These are phyloP conservation scores for Lotus japonicus DNA, from an alignment of 306 rosid species.

Conservation along the genomic window DNA sequence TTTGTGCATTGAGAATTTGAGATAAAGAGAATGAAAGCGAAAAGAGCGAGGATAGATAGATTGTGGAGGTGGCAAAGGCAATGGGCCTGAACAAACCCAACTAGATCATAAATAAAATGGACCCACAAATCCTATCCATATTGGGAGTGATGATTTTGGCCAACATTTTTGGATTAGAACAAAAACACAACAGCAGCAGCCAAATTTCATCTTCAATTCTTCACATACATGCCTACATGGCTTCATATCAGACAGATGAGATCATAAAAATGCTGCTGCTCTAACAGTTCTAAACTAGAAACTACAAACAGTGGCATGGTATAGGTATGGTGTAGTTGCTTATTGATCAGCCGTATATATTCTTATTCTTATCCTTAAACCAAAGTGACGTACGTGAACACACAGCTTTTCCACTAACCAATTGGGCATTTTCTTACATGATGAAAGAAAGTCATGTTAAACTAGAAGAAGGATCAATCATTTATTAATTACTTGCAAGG, in stretches of 20 bases:
- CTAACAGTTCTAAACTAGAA: neutral
- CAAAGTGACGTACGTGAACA: conserved; percentile 29
- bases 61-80: conserved; percentile 17
- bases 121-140: conserved; percentile 35
- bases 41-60: neutral
- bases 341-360: neutral
- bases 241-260: neutral
- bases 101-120: conserved; percentile 31
- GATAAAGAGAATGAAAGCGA: conserved; percentile 10
- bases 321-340: conserved; percentile 6
- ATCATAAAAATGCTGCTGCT: neutral
- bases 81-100: conserved; percentile 14
- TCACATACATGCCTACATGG: conserved; percentile 8
- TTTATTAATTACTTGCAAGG: neutral
- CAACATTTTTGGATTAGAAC: conserved; percentile 18
- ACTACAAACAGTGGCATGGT: conserved; percentile 19
- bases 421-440: conserved; percentile 1
- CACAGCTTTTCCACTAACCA: conserved; percentile 24
- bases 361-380: conserved; percentile 58
- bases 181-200: neutral
- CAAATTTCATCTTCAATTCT: neutral
- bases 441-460: conserved; percentile 2
- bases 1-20: neutral
- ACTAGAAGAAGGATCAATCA: neutral
- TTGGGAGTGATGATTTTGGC: neutral